Percentiles rank a stretch among this genome's conserved stretches.
Conservation (phyloP, 2,329 filamentous ascomycete species). For the Diaporthe aspalathi region DNA sequence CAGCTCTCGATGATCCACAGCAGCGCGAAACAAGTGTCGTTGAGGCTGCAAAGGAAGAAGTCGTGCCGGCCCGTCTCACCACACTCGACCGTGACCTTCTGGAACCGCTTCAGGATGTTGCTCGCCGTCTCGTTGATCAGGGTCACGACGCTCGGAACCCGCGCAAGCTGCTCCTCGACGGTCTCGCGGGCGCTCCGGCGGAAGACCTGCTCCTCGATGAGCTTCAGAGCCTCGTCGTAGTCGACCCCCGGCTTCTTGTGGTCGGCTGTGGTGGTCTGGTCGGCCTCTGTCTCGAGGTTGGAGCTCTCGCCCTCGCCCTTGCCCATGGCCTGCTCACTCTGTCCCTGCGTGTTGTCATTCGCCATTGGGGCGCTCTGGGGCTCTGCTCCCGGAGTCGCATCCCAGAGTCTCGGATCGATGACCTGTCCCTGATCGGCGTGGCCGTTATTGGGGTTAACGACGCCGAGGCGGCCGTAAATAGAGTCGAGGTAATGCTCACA, state of each 20-base stretch:
- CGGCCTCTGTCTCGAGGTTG: background rate
- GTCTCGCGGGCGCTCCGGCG: background rate
- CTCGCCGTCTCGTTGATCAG: background rate
- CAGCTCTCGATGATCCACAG: conserved; percentile 16
- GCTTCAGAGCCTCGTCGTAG: background rate
- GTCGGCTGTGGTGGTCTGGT: background rate
- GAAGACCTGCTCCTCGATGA: background rate
- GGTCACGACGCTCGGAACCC: background rate
- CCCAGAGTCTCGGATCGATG: background rate
- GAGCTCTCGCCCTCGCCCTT: no score
- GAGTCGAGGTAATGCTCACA: background rate
- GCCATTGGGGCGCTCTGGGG: background rate
- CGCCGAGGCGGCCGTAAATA: no score
- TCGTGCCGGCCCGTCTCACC: background rate
- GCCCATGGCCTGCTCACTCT: background rate
- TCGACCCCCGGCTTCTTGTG: no score
- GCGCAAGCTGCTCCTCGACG: background rate
- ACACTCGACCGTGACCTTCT: no score
- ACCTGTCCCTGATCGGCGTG: background rate
- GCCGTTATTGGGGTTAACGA: background rate
- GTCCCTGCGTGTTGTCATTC: background rate
- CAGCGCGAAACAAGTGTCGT: background rate
- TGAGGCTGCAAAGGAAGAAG: background rate
- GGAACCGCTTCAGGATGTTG: background rate
- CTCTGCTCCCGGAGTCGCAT: background rate